Percentiles rank a stretch among this genome's conserved stretches.
These are phyloP conservation scores for Zasmidium cellare DNA, from an alignment of 2,329 filamentous ascomycete genomes.

Conservation along the genomic window DNA sequence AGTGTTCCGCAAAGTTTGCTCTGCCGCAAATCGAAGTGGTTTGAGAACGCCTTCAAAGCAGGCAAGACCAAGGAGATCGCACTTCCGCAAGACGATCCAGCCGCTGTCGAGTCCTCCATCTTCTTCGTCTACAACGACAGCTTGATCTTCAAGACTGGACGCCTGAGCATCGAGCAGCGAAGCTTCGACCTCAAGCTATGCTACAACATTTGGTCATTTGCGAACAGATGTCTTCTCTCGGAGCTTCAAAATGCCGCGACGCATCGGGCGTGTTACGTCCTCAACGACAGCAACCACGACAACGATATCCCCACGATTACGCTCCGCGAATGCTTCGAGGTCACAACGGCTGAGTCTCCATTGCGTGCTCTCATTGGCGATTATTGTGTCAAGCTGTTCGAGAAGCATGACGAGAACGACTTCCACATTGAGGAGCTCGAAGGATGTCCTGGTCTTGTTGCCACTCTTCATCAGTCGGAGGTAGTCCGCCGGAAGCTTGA, in stretches of 20 bases:
- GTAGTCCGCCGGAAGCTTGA: neutral
- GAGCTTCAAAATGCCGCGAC: neutral
- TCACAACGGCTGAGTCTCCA: neutral
- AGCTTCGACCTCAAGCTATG: neutral
- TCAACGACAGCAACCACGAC: neutral
- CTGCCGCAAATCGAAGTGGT: neutral
- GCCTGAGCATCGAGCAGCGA: neutral
- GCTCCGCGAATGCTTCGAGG: neutral
- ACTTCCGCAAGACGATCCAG: neutral
- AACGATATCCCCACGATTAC: neutral
- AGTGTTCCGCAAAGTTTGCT: neutral
- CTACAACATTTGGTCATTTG: neutral
- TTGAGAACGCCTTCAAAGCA: neutral
- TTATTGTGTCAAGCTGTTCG: neutral
- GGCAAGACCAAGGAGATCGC: neutral
- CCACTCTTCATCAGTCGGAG: neutral
- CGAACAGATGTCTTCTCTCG: neutral
- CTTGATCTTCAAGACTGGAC: neutral
- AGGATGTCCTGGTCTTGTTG: neutral
- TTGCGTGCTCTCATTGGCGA: neutral
- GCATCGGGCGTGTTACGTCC: neutral
- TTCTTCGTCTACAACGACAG: neutral
- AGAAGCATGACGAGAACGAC: neutral
- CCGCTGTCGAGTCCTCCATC: neutral
- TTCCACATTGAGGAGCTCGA: too few relatives aligned